A percentile compares a stretch with the other conserved stretches of the same genome.
Conservation (phyloP, 805 yeast species). For the Teunomyces panamensis region DNA sequence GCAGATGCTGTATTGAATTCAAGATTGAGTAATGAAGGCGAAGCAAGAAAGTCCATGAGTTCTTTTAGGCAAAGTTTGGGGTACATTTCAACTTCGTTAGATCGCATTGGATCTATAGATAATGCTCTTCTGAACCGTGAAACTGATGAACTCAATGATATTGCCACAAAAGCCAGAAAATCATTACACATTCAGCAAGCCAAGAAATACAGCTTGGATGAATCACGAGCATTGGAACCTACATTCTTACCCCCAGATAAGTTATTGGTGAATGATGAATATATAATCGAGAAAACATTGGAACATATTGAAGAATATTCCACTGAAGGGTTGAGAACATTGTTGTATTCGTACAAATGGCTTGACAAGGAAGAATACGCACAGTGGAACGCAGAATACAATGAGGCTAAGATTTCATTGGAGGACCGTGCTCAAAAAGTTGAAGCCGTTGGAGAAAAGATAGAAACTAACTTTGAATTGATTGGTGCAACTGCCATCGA, state of each 20-base stretch:
- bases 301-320: conserved; percentile 93
- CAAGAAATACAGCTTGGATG: conserved; percentile 47
- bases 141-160: conserved; percentile 51
- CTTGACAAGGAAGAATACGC: conserved; percentile 56
- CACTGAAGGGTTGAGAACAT: conserved; percentile 89
- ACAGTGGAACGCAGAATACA: conserved; percentile 65
- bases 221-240: not conserved
- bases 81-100: conserved; percentile 11
- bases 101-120: conserved; percentile 45
- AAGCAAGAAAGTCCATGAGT: conserved; percentile 29
- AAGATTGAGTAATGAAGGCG: conserved; percentile 37
- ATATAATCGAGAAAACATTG: conserved; percentile 75
- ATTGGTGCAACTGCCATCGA: conserved; percentile 96
- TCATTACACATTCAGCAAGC: conserved; percentile 61
- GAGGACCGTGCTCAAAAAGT: conserved; percentile 62
- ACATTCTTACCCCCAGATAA: conserved; percentile 43
- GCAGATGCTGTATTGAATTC: conserved; percentile 70
- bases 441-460: conserved; percentile 65
- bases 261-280: conserved; percentile 67
- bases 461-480: conserved; percentile 68
- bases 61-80: conserved; percentile 29
- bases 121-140: conserved; percentile 45
- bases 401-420: conserved; percentile 74
- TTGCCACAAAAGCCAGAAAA: conserved; percentile 50
- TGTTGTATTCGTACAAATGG: conserved; percentile 79